Base-by-base conservation (phyloP, 306 rosid species). In the Fagus crenata region DNA sequence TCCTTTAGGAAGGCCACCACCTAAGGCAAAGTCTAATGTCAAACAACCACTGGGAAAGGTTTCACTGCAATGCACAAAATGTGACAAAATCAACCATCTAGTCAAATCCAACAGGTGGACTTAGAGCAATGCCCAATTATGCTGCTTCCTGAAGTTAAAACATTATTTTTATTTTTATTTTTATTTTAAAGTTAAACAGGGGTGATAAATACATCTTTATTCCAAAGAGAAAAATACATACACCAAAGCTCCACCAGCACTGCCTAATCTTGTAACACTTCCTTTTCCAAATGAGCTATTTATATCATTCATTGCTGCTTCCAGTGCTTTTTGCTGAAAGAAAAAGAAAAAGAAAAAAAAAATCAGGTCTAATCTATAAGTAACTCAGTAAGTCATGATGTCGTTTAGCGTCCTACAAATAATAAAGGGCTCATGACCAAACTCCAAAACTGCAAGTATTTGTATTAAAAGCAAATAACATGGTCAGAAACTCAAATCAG, bases 171-270 rank as follows among this genome's bases (percentile, higher is more conserved):
- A 22, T 22, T 22, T 22, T 22, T 22, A 22, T 22, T 22, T 22
- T 22, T 22, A 22, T 22, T 22, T 22, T 22, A 22, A 22, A 22
- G 36, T 54, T 15, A 3, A 71, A 32, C 12, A 67, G 4, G n/a
- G 28, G 49, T 0, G 11, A 71, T 7, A 75, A 33, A 35, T 41
- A 7, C 56, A 33, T 9, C 53, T 36, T 28, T 17, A 41, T 46
- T 42, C 74, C 6, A 56, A 56, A 64, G 61, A 64, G 64, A 76
- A 58, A 81, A 85, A 80, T 35, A 75, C 88, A 80, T 95, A 95
- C 98, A 95, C 99, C 79, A 95, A 89, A 73, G 97, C 99, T 78
- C 97, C 99, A 69, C 97, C 99, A 49, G 97, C 97, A 83, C 99
- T 95, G 78, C 99, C 97, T 77, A 95, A 77, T 86, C 99, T 84